phyloP scores from a whole-genome alignment of 2,329 filamentous ascomycete species.

The Alternaria triticimaculans region DNA sequence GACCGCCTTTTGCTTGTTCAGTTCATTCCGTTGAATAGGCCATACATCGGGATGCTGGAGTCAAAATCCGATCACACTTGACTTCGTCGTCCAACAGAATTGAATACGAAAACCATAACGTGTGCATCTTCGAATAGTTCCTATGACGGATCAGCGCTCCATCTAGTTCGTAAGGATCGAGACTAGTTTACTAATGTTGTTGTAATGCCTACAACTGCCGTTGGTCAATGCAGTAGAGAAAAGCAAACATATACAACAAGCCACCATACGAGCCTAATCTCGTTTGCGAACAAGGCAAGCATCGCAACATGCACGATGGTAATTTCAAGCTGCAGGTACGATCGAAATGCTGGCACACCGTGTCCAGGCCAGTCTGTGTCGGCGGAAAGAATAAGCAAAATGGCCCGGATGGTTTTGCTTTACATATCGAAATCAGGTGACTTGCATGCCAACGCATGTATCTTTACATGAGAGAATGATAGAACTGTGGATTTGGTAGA shows the following conservation, averaged over 20 bases:
- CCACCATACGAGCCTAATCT: not conserved
- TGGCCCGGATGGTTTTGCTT: not conserved
- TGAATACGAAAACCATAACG: not conserved
- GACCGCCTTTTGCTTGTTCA: not conserved
- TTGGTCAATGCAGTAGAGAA: not conserved
- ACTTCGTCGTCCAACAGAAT: not conserved
- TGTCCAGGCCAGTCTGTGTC: not conserved
- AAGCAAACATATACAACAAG: not conserved
- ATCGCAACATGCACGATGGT: not conserved
- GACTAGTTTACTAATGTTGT: not conserved
- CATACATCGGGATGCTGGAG: not conserved
- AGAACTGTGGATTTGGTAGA: not conserved
- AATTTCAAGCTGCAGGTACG: slow-evolving; percentile 1
- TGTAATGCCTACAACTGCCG: not conserved
- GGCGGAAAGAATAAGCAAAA: not conserved
- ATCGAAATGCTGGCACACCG: not conserved
- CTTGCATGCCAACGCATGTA: not conserved
- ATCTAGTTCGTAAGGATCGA: not conserved
- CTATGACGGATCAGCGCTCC: not conserved
- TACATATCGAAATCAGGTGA: not conserved
- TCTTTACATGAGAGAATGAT: not conserved
- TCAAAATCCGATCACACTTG: not conserved
- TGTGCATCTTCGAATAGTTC: not conserved
- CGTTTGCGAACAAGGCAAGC: not conserved
- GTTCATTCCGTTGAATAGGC: not conserved